phyloP scores from a whole-genome alignment of 805 yeast species.

The Spathaspora hagerdaliae region DNA sequence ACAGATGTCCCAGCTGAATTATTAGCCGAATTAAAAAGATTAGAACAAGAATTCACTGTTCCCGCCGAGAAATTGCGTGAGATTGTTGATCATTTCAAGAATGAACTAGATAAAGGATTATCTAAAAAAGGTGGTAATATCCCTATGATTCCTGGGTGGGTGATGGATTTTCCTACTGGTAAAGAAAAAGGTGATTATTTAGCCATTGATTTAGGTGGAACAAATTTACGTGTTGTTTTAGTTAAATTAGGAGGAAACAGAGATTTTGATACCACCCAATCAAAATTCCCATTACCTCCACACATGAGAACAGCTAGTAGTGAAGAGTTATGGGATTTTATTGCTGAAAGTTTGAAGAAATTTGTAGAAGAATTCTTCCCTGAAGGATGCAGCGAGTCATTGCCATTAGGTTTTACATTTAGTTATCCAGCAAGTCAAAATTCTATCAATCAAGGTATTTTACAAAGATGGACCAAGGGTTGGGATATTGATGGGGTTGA shows the following conservation, averaged over 20 bases:
- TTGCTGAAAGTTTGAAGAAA: conserved; percentile 72
- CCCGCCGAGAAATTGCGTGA: conserved; percentile 54
- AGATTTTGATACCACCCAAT: conserved; percentile 80
- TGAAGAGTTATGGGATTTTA: conserved; percentile 79
- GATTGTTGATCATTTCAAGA: conserved; percentile 71
- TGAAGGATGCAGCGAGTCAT: conserved; percentile 52
- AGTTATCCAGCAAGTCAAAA: conserved; percentile 85
- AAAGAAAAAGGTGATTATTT: conserved; percentile 83
- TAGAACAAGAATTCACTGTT: conserved; percentile 63
- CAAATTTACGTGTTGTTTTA: conserved; percentile 89
- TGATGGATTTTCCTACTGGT: conserved; percentile 89
- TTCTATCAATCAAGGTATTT: conserved; percentile 78
- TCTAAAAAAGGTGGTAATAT: conserved; percentile 74
- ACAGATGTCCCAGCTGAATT: conserved; percentile 64
- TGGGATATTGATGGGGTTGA: conserved; percentile 91
- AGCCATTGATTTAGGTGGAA: conserved; percentile 97
- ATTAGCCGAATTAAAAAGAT: conserved; percentile 50
- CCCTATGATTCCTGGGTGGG: conserved; percentile 99
- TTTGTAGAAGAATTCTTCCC: conserved; percentile 70
- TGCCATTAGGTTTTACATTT: conserved; percentile 93
- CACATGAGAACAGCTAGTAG: conserved; percentile 72
- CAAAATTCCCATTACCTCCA: conserved; percentile 78
- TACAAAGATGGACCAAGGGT: conserved; percentile 98
- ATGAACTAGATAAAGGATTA: conserved; percentile 80
- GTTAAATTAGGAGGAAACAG: conserved; percentile 80